These are phyloP conservation scores for Misopates orontium DNA, from an alignment of 257 asterid species.

Conservation along the genomic window DNA sequence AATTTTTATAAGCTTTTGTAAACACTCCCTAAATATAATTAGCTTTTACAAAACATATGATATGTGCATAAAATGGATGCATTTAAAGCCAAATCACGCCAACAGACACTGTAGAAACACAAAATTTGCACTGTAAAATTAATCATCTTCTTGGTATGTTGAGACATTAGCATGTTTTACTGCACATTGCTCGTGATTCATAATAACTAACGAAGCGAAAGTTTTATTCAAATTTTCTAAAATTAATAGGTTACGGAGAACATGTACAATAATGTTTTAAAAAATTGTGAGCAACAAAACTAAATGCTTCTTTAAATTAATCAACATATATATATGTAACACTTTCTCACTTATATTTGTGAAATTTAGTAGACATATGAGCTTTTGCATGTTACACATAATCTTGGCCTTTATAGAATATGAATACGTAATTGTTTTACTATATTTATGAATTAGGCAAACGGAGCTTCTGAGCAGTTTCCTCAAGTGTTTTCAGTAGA, in stretches of 20 bases:
- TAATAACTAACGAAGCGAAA: no score
- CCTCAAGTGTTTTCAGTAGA: conserved; percentile 49
- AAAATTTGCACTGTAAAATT: neutral
- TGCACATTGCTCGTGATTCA: conserved; percentile 1
- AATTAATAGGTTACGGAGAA: no score
- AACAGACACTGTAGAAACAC: neutral
- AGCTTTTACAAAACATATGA: neutral
- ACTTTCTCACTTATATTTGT: neutral
- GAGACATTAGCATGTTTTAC: neutral
- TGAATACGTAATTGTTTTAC: no score
- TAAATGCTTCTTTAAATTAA: no score
- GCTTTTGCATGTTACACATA: no score
- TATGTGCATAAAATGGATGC: conserved; percentile 11
- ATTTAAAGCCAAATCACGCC: conserved; percentile 5
- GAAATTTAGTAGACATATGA: no score
- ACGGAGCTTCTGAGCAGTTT: conserved; percentile 37
- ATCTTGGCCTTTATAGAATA: no score
- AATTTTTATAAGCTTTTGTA: no score
- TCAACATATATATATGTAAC: neutral
- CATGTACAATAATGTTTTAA: no score
- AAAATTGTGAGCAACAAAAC: no score
- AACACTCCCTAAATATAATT: neutral
- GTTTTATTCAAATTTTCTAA: no score
- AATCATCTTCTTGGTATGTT: neutral
- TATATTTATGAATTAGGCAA: conserved; percentile 39